Evolutionary conservation across 768 basidiomycete genomes (phyloP).

Genomic region (Pilatotrama ljubarskyi): DNA sequence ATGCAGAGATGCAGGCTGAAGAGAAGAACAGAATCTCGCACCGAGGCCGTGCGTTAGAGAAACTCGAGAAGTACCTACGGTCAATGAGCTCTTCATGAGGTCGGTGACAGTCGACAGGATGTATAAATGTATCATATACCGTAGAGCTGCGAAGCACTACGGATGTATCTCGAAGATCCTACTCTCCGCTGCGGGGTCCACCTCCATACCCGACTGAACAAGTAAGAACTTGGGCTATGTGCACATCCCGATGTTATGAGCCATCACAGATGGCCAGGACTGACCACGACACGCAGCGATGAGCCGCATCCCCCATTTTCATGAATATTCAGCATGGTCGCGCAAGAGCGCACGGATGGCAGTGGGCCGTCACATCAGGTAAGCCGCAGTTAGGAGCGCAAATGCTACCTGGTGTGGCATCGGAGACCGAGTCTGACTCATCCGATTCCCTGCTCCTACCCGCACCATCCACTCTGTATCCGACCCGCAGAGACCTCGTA

Average conservation of each 20-base stretch:
- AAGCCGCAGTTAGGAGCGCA: neutral
- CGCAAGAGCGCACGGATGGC: no score
- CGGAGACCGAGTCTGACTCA: neutral
- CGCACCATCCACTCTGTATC: neutral
- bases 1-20: slow-evolving; percentile 65
- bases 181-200: no score
- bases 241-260: no score
- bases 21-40: slow-evolving; percentile 70
- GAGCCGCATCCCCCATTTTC: no score
- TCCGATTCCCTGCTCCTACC: neutral
- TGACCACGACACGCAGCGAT: no score
- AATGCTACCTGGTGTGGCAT: no score
- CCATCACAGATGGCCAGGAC: no score
- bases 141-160: neutral
- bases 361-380: neutral
- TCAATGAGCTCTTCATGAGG: neutral
- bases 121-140: neutral
- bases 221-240: no score
- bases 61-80: slow-evolving; percentile 47
- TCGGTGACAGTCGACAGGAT: neutral
- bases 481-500: neutral
- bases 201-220: no score
- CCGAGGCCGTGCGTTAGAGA: slow-evolving; percentile 61
- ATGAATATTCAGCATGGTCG: no score
- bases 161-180: no score